Conservation (phyloP, 495 filamentous ascomycete genomes). For the Tuber aestivum region DNA sequence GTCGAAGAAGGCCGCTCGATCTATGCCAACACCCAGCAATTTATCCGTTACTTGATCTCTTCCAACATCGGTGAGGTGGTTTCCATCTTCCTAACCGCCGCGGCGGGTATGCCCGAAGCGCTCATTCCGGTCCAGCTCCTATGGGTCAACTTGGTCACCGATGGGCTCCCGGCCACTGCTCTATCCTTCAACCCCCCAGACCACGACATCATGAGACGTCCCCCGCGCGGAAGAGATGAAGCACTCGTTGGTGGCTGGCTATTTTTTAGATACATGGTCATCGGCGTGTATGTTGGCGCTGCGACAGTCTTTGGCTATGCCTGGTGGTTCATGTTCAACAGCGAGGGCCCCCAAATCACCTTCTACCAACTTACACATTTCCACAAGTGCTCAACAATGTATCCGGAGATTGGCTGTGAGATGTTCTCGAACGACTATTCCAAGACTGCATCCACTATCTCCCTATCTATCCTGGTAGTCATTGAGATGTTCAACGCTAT, state of each 20-base stretch:
- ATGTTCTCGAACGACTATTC: conserved; percentile 90
- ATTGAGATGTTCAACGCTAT: conserved; percentile 99
- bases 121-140: conserved; percentile 94
- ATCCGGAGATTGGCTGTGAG: conserved; percentile 85
- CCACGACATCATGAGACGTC: conserved; percentile 91
- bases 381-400: conserved; percentile 80
- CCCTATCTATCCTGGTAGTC: conserved; percentile 82
- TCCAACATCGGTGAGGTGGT: conserved; percentile 99
- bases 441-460: conserved; percentile 91
- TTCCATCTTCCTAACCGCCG: conserved; percentile 97
- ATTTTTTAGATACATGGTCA: conserved; percentile 95
- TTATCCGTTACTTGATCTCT: conserved; percentile 97
- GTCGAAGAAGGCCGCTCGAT: conserved; percentile 97
- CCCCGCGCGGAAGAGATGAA: conserved; percentile 87
- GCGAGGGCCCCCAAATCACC: conserved; percentile 82
- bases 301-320: conserved; percentile 97
- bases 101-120: conserved; percentile 95
- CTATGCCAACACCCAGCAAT: conserved; percentile 99
- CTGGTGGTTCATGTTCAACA: conserved; percentile 99
- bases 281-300: conserved; percentile 88
- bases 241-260: conserved; percentile 88
- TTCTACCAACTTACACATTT: conserved; percentile 92
- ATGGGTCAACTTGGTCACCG: conserved; percentile 98
- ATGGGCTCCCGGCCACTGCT: conserved; percentile 93
- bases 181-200: conserved; percentile 96